Base-by-base conservation (phyloP, 768 basidiomycete species). In the Scleroderma citrinum region DNA sequence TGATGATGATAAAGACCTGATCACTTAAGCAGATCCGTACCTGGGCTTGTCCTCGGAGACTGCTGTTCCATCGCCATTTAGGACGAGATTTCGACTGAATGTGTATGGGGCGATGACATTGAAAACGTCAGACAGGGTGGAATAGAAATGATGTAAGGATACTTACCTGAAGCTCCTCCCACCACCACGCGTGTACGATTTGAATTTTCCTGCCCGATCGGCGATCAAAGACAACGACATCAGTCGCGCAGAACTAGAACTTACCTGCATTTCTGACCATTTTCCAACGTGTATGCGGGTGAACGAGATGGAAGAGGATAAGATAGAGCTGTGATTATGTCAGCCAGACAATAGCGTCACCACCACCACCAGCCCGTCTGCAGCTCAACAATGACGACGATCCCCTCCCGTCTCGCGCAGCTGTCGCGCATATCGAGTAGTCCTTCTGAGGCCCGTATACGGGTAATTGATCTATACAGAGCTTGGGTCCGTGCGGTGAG, bases 401-500 rank as follows among this genome's bases (percentile, higher is more conserved):
- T 97, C 66, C 94, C 95, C 16, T 69, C 92, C 36, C 83, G 95
- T 34, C 80, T 99, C 8, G 89, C 95, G 16, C 82, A 80, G 54
- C 62, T 80, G 5, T 77, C 87, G 3, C 72, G 76, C 32, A 67
- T 76, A n/a, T 90, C 89, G 0, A 61, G 70, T 19, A 74, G 59
- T 51, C 61, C 74, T 6, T 67, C 71, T n/a, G 81, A 87, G 42
- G 83, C 89, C 6, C 80, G 85, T 26, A 69, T 69, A 19, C 77
- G 89, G 30, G 82, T 80, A 10, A 69, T 92, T 17, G 74, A 85
- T 40, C 77, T 96, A 12, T 99, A 98, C 74, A 76, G 94, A 50
- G 85, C 83, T 65, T 99, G 95, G 95, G 87, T 93, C 64, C 85
- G 96, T 53, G 77, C 84, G 40, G 95, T 96, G 61, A 58, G 90